These are phyloP conservation scores for Yamadazyma sp. DNA, from an alignment of 1,139 yeast genomes.

Conservation along the genomic window DNA sequence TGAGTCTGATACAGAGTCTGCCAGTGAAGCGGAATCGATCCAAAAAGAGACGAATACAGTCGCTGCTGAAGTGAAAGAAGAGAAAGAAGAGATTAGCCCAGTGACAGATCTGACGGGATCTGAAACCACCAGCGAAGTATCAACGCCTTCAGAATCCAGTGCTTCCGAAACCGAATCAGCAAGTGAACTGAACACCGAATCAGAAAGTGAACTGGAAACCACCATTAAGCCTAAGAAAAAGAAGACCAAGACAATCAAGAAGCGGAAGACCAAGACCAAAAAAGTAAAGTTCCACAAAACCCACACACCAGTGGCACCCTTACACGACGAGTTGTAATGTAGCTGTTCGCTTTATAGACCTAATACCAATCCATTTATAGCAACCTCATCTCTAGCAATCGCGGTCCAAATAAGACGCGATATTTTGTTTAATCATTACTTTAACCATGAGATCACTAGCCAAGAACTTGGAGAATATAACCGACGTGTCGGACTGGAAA, in stretches of 20 bases:
- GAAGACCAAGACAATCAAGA: constrained; percentile 1
- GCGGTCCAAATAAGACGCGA: constrained; percentile 2
- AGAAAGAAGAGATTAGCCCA: too few relatives aligned
- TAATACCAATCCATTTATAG: too few relatives aligned
- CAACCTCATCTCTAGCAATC: constrained; percentile 3
- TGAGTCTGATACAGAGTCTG: constrained; percentile 6
- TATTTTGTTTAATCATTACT: not conserved
- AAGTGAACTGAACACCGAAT: not conserved
- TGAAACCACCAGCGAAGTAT: too few relatives aligned
- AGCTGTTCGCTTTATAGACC: not conserved
- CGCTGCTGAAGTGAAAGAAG: too few relatives aligned
- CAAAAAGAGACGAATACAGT: too few relatives aligned
- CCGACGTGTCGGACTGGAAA: constrained; percentile 76
- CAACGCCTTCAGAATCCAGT: too few relatives aligned
- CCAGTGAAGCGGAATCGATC: not conserved
- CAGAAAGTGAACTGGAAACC: not conserved
- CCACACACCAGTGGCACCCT: constrained; percentile 8
- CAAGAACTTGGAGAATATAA: constrained; percentile 13
- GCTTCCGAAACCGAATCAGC: too few relatives aligned
- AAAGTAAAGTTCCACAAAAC: constrained; percentile 7
- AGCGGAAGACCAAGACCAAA: not conserved
- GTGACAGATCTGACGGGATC: too few relatives aligned
- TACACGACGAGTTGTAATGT: constrained; percentile 23
- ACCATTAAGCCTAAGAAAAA: constrained; percentile 2
- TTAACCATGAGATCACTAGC: constrained; percentile 3